A percentile compares a stretch with the other conserved stretches of the same genome.
Conservation (phyloP, 2,329 filamentous ascomycete species). For the Fusarium bulbicola region DNA sequence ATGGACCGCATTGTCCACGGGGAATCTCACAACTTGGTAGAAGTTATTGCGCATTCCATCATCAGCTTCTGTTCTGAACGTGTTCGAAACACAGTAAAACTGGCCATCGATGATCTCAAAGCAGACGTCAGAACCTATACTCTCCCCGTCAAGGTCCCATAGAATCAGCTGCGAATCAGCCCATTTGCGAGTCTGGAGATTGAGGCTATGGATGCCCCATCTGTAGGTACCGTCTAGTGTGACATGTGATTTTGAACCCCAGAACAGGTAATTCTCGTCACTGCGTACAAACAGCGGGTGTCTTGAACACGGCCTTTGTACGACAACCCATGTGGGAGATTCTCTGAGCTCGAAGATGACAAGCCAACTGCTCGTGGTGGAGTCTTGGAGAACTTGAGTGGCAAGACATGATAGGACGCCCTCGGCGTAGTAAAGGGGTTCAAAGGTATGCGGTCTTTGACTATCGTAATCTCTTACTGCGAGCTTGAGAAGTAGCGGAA, state of each 20-base stretch:
- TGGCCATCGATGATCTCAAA: slow-evolving; percentile 74
- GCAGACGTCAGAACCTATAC: slow-evolving; percentile 73
- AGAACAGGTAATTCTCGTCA: slow-evolving; percentile 68
- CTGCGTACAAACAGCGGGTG: slow-evolving; percentile 75
- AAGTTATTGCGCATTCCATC: slow-evolving; percentile 74
- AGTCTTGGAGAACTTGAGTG: slow-evolving; percentile 49
- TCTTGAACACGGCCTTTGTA: slow-evolving; percentile 54
- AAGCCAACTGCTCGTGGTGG: slow-evolving; percentile 58
- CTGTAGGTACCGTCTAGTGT: slow-evolving; percentile 64
- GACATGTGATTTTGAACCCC: slow-evolving; percentile 68
- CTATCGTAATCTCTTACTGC: slow-evolving; percentile 49
- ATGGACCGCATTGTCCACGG: slow-evolving; percentile 56
- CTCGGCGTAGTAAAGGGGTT: slow-evolving; percentile 65
- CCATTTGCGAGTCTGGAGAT: slow-evolving; percentile 54
- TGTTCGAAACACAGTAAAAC: slow-evolving; percentile 77
- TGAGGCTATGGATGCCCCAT: slow-evolving; percentile 69
- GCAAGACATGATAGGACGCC: slow-evolving; percentile 67
- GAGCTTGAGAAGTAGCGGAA: slow-evolving; percentile 53
- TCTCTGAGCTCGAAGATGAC: slow-evolving; percentile 54
- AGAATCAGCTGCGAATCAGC: slow-evolving; percentile 59
- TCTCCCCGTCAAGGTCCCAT: slow-evolving; percentile 67
- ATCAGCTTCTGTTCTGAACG: slow-evolving; percentile 68
- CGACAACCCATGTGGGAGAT: slow-evolving; percentile 55
- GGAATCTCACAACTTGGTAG: slow-evolving; percentile 73
- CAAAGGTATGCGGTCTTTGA: slow-evolving; percentile 56